Evolutionary conservation across 495 filamentous ascomycete species (phyloP).

Genomic region (Penicillium riverlandense): DNA sequence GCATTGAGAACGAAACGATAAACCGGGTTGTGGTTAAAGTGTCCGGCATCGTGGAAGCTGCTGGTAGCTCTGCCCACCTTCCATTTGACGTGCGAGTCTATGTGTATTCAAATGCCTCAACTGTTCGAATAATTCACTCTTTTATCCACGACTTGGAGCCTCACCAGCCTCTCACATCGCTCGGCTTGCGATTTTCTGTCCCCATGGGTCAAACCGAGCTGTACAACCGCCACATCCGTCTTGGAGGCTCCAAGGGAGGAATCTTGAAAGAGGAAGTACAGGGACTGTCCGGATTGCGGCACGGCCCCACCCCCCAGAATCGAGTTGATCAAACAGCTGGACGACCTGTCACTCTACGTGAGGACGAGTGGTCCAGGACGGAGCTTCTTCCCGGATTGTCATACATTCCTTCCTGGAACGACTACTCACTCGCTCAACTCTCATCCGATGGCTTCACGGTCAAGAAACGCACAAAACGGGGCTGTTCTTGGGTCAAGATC

Average conservation of each 20-base stretch:
- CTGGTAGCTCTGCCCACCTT: conserved; percentile 6
- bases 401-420: conserved; percentile 40
- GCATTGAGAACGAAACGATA: conserved; percentile 8
- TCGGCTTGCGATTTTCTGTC: conserved; percentile 29
- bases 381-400: conserved; percentile 2
- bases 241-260: conserved; percentile 28
- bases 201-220: conserved; percentile 24
- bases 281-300: conserved; percentile 30
- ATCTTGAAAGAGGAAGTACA: conserved; percentile 35
- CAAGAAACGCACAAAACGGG: conserved; percentile 41
- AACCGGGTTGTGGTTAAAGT: conserved; percentile 8
- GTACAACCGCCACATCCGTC: conserved; percentile 32
- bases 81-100: conserved; percentile 37
- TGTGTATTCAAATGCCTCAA: conserved; percentile 26
- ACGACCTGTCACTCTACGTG: not conserved
- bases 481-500: conserved; percentile 43
- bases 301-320: conserved; percentile 21
- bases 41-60: conserved; percentile 1
- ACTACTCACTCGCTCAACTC: conserved; percentile 38
- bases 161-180: conserved; percentile 24
- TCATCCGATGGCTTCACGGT: conserved; percentile 44
- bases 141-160: conserved; percentile 26
- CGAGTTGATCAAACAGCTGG: conserved; percentile 7
- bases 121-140: conserved; percentile 25
- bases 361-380: conserved; percentile 8